Percentiles rank a stretch among this genome's conserved stretches.
Evolutionary conservation across 1,139 yeast genomes (phyloP).

Genomic region (Geotrichum carabidarum): DNA sequence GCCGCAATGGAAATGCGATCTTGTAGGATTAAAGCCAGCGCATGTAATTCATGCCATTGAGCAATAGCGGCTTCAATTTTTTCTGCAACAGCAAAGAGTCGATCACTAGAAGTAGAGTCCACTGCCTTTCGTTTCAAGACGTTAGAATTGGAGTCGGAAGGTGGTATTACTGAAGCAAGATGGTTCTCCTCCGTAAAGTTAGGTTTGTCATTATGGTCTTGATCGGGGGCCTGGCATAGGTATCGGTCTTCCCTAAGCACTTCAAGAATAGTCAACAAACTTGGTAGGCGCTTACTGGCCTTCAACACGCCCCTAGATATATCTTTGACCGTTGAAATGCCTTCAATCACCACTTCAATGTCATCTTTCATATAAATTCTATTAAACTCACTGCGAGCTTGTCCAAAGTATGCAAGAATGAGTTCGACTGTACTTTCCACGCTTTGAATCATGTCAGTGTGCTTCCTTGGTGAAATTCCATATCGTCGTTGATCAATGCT

Average conservation of each 20-base stretch:
- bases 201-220: slow-evolving; percentile 22
- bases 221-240: no score
- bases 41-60: slow-evolving; percentile 42
- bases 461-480: neutral
- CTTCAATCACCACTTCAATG: slow-evolving; percentile 49
- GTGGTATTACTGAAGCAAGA: slow-evolving; percentile 32
- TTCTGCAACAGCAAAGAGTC: slow-evolving; percentile 35
- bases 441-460: slow-evolving; percentile 4
- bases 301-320: slow-evolving; percentile 43
- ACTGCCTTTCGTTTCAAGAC: slow-evolving; percentile 27
- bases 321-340: slow-evolving; percentile 42
- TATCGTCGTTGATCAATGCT: neutral
- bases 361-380: slow-evolving; percentile 28
- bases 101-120: slow-evolving; percentile 29
- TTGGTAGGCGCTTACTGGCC: slow-evolving; percentile 48
- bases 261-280: slow-evolving; percentile 42
- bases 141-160: neutral
- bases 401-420: slow-evolving; percentile 25
- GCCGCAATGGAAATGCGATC: slow-evolving; percentile 50
- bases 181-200: slow-evolving; percentile 26
- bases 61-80: slow-evolving; percentile 22
- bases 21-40: slow-evolving; percentile 40
- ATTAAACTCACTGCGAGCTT: slow-evolving; percentile 24
- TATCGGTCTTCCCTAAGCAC: slow-evolving; percentile 24
- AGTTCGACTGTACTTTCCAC: slow-evolving; percentile 17